phyloP scores from a whole-genome alignment of 768 basidiomycete species.

The Leccinum rimulosum region DNA sequence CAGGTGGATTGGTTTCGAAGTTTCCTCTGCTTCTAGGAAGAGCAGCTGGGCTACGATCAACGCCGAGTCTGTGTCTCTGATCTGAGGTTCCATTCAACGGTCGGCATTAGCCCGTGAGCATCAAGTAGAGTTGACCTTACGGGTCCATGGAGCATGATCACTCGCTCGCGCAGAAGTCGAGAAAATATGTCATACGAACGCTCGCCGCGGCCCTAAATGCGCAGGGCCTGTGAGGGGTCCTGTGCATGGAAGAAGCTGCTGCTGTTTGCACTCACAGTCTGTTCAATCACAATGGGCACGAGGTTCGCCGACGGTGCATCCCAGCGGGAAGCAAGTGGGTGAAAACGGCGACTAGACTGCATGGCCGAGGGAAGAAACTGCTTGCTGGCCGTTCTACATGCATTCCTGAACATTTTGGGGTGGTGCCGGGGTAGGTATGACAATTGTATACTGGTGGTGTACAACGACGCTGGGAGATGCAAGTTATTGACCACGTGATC shows the following conservation, averaged over 20 bases:
- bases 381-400: conserved; percentile 23
- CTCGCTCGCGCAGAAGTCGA: conserved; percentile 85
- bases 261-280: conserved; percentile 57
- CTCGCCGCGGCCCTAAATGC: conserved; percentile 72
- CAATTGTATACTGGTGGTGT: background rate
- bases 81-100: conserved; percentile 44
- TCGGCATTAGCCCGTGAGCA: conserved; percentile 11
- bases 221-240: conserved; percentile 15
- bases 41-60: conserved; percentile 89
- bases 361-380: conserved; percentile 11
- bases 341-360: conserved; percentile 43
- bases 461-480: background rate
- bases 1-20: conserved; percentile 89
- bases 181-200: conserved; percentile 97
- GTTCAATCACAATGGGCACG: conserved; percentile 92
- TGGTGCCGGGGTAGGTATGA: conserved; percentile 2
- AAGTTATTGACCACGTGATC: conserved; percentile 27
- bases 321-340: conserved; percentile 50
- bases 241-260: conserved; percentile 5
- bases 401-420: conserved; percentile 28
- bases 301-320: conserved; percentile 55
- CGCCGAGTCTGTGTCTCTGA: conserved; percentile 86
- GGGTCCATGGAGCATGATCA: conserved; percentile 93
- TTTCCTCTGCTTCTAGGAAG: conserved; percentile 94
- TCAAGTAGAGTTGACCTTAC: conserved; percentile 44